Percentiles rank a stretch among this genome's conserved stretches.
phyloP scores from a whole-genome alignment of 1,284 basidiomycete species.

The Boletus albobrunnescens region DNA sequence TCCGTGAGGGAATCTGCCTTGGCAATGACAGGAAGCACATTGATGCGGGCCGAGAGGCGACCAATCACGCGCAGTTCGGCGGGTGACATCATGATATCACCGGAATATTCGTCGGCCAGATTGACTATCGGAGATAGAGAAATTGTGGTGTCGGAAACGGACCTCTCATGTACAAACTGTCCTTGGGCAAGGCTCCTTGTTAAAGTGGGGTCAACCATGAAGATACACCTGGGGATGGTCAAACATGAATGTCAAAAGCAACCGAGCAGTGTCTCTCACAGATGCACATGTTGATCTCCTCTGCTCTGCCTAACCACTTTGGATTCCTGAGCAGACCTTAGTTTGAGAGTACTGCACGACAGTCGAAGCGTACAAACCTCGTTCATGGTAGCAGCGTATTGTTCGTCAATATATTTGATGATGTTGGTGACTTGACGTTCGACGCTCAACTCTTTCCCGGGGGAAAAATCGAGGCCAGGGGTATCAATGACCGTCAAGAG shows the following conservation, averaged over 20 bases:
- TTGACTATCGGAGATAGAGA: constrained; percentile 40
- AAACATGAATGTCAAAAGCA: constrained; percentile 12
- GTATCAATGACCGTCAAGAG: constrained; percentile 77
- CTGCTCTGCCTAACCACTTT: constrained; percentile 80
- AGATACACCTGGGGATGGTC: constrained; percentile 58
- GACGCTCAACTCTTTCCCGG: constrained; percentile 67
- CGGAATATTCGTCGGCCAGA: constrained; percentile 46
- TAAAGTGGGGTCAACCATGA: constrained; percentile 75
- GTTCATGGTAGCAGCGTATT: constrained; percentile 78
- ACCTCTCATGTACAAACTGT: constrained; percentile 46
- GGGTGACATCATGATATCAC: constrained; percentile 59
- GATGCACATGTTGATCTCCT: constrained; percentile 79
- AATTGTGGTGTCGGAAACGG: constrained; percentile 58
- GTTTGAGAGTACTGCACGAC: background rate
- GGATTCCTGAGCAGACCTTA: constrained; percentile 54
- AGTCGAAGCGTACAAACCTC: constrained; percentile 49
- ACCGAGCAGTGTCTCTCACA: constrained; percentile 46
- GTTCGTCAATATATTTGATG: constrained; percentile 70
- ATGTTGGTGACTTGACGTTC: constrained; percentile 69
- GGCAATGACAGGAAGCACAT: constrained; percentile 74
- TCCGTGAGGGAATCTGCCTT: constrained; percentile 76
- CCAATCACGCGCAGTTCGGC: constrained; percentile 74
- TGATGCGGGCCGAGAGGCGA: constrained; percentile 63
- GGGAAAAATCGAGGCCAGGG: constrained; percentile 70
- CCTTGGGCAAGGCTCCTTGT: constrained; percentile 47